Percentiles rank a stretch among this genome's conserved stretches.
phyloP scores from a whole-genome alignment of 2,329 filamentous ascomycete species.

The Exophiala dermatitidis region DNA sequence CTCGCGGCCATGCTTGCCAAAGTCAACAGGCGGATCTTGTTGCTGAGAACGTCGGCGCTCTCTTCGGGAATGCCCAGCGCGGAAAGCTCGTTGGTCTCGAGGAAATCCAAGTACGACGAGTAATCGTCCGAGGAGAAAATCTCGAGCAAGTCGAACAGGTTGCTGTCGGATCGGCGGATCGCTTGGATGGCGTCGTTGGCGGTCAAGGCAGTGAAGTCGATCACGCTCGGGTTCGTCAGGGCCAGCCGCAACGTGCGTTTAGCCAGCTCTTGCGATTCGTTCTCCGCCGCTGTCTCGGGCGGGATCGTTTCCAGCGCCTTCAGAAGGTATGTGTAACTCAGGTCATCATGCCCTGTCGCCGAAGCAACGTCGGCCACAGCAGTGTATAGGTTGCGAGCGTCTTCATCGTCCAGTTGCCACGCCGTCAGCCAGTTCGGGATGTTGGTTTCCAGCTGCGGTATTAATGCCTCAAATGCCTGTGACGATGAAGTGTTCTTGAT shows the following conservation, averaged over 20 bases:
- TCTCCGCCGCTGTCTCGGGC: constrained; percentile 43
- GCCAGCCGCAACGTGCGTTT: constrained; percentile 60
- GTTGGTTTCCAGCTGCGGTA: constrained; percentile 68
- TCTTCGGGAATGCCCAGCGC: constrained; percentile 73
- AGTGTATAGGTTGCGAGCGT: constrained; percentile 76
- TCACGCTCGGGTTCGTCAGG: constrained; percentile 59
- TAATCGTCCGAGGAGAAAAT: constrained; percentile 91
- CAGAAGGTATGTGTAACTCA: constrained; percentile 64
- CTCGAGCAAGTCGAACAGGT: constrained; percentile 86
- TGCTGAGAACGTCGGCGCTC: constrained; percentile 69
- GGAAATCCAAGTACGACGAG: constrained; percentile 93
- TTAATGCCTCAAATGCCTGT: constrained; percentile 73
- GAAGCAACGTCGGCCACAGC: constrained; percentile 73
- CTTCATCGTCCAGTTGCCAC: constrained; percentile 77
- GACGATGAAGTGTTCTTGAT: constrained; percentile 64
- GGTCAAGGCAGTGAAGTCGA: constrained; percentile 66
- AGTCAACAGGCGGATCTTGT: constrained; percentile 93
- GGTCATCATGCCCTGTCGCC: constrained; percentile 69
- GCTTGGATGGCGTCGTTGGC: constrained; percentile 73
- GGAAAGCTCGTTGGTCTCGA: constrained; percentile 49
- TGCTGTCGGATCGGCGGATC: constrained; percentile 72
- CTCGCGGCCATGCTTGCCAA: constrained; percentile 82
- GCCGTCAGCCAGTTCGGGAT: constrained; percentile 72
- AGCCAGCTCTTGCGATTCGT: constrained; percentile 52
- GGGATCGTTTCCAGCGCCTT: constrained; percentile 73